Evolutionary conservation across 2,329 filamentous ascomycete genomes (phyloP).

Genomic region (Aspergillus persii): DNA sequence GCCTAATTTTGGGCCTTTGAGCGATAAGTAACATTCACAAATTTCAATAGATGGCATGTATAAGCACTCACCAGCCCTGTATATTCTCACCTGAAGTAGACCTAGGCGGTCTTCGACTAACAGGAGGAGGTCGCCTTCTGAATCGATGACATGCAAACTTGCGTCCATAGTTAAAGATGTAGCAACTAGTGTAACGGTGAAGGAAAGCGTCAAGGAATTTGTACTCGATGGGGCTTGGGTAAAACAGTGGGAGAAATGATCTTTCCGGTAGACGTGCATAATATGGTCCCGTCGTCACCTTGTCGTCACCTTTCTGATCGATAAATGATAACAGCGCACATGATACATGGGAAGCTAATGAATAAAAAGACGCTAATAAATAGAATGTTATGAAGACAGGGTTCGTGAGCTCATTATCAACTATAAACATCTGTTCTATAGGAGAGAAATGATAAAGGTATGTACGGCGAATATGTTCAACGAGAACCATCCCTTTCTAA

Average conservation of each 20-base stretch:
- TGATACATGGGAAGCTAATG: not conserved
- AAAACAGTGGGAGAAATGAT: too few relatives aligned
- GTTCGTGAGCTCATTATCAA: slow-evolving; percentile 12
- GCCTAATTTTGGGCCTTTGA: not conserved
- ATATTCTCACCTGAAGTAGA: not conserved
- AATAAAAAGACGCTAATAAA: too few relatives aligned
- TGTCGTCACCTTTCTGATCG: too few relatives aligned
- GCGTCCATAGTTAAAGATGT: not conserved
- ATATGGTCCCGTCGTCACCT: too few relatives aligned
- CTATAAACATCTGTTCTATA: slow-evolving; percentile 6
- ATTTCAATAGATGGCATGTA: not conserved
- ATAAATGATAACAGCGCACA: too few relatives aligned
- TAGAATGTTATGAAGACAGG: not conserved
- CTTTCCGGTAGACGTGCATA: too few relatives aligned
- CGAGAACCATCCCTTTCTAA: not conserved
- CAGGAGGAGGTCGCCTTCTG: slow-evolving; percentile 6
- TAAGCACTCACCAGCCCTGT: not conserved
- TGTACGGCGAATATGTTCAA: not conserved
- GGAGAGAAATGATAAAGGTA: not conserved
- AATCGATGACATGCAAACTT: slow-evolving; percentile 1
- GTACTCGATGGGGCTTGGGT: too few relatives aligned
- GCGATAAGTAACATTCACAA: not conserved
- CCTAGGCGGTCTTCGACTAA: not conserved
- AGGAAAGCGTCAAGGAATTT: not conserved
- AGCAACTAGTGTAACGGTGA: not conserved